Conservation (phyloP, 371 early-diverging fungal genomes). For the Zychaea mexicana region DNA sequence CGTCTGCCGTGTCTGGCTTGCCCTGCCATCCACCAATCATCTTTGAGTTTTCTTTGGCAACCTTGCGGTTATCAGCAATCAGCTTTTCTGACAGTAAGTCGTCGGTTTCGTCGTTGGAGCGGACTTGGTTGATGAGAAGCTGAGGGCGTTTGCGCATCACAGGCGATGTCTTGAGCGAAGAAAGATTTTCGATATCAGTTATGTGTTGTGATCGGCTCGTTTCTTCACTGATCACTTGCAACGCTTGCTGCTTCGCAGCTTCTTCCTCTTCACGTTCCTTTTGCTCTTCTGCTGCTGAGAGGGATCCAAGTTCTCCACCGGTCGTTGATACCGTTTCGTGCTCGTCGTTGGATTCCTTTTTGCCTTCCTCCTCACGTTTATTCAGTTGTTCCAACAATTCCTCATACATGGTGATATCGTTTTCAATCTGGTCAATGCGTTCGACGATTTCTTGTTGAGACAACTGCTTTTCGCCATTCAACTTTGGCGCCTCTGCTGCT, state of each 20-base stretch:
- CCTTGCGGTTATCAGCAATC: slow-evolving; percentile 58
- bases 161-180: slow-evolving; percentile 22
- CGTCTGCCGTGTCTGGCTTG: slow-evolving; percentile 25
- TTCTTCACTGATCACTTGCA: slow-evolving; percentile 41
- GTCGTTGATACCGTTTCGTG: background rate
- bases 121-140: slow-evolving; percentile 43
- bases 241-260: slow-evolving; percentile 41
- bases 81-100: slow-evolving; percentile 53
- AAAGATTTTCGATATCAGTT: slow-evolving; percentile 24
- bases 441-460: slow-evolving; percentile 54
- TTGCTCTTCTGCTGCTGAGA: slow-evolving; percentile 23
- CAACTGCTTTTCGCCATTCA: slow-evolving; percentile 10
- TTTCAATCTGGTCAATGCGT: slow-evolving; percentile 54
- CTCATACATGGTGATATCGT: slow-evolving; percentile 48
- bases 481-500: background rate
- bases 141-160: slow-evolving; percentile 49
- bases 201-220: slow-evolving; percentile 17
- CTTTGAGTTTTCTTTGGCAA: slow-evolving; percentile 53
- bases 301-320: background rate
- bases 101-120: slow-evolving; percentile 42
- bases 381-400: slow-evolving; percentile 38
- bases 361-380: slow-evolving; percentile 16
- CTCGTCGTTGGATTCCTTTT: slow-evolving; percentile 6
- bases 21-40: slow-evolving; percentile 45
- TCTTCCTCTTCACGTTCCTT: slow-evolving; percentile 24